These are phyloP conservation scores for Apiospora hydei DNA, from an alignment of 2,329 filamentous ascomycete genomes.

Conservation along the genomic window DNA sequence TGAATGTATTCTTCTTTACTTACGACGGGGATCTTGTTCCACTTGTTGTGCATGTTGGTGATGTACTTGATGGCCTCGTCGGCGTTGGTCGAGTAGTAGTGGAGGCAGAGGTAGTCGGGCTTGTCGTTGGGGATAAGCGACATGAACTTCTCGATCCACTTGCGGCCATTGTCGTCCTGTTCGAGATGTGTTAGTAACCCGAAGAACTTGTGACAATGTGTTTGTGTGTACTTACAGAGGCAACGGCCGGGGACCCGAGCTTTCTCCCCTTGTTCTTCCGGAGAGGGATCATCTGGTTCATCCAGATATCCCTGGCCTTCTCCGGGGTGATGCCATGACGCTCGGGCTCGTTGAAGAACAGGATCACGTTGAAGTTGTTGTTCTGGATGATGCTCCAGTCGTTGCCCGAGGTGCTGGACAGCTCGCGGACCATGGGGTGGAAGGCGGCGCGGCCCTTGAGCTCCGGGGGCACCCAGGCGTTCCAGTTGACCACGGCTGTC, in stretches of 20 bases:
- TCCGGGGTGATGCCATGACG: conserved; percentile 10
- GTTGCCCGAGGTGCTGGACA: not conserved
- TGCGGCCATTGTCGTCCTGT: conserved; percentile 34
- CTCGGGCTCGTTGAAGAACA: conserved; percentile 26
- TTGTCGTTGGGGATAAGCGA: conserved; percentile 1
- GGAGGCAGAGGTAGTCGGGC: conserved; percentile 23
- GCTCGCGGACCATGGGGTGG: conserved; percentile 32
- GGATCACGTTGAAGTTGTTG: conserved; percentile 25
- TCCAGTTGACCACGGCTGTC: conserved; percentile 49
- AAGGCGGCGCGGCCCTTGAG: conserved; percentile 45
- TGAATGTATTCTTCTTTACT: conserved; percentile 23
- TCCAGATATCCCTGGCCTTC: conserved; percentile 10
- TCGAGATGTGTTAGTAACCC: not conserved
- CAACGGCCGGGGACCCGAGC: conserved; percentile 28
- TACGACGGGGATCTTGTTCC: conserved; percentile 35
- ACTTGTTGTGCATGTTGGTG: conserved; percentile 22
- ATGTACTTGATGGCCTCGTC: conserved; percentile 23
- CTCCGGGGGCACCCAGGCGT: conserved; percentile 49
- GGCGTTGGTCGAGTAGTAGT: conserved; percentile 24
- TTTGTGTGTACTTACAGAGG: not conserved
- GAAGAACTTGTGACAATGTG: not conserved
- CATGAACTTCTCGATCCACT: conserved; percentile 29
- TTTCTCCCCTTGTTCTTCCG: conserved; percentile 38
- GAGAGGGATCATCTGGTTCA: conserved; percentile 22
- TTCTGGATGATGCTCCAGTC: conserved; percentile 33